Base-by-base conservation (phyloP, 768 basidiomycete species). In the Auriscalpium orientale region DNA sequence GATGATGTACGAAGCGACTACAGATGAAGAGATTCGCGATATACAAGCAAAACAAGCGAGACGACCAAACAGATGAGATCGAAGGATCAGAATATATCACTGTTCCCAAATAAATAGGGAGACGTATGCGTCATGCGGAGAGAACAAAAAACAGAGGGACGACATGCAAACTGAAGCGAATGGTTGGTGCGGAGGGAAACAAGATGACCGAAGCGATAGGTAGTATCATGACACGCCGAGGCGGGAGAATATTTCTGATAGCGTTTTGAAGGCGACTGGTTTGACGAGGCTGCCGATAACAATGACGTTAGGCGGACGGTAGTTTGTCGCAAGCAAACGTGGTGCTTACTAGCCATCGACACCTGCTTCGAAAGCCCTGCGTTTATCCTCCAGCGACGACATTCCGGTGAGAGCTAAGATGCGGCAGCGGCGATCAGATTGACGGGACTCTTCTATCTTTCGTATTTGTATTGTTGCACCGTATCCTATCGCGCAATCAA, bases 391-490 rank as follows among this genome's bases (percentile, higher is more conserved):
- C 5, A 89, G 70, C 8, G 94, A 91, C 16, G 95, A 95, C 84
- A 92, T 87, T 20, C 95, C 95, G 1, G 94, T 97, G 56, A 98
- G 72, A 4, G 94, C 95, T 47, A 97, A 74, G 51, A 97, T 94
- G 56, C 83, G 78, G 18, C 80, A 71, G 8, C 47, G 38, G 22
- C 46, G 46, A 16, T 47, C 50, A 37, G 40, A 54, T 33, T 59
- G 49, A 38, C 54, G 60, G 34, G 59, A 61, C 35, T 70, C 72
- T 67, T 95, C 92, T 38, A 93, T 78, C 54, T 79, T 74, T 21
- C 93, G 87, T 57, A 98, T 95, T 66, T 87, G 83, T 8, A 77
- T 73, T 0, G 93, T 92, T 8, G 95, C 94, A 16, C 86, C 84
- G 51, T 95, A 79, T 21, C 91, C 88, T 90, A 55, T n/a, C 38